These are phyloP conservation scores for Nannochloris sp. DNA, from an alignment of 139 green algal species.

Conservation along the genomic window DNA sequence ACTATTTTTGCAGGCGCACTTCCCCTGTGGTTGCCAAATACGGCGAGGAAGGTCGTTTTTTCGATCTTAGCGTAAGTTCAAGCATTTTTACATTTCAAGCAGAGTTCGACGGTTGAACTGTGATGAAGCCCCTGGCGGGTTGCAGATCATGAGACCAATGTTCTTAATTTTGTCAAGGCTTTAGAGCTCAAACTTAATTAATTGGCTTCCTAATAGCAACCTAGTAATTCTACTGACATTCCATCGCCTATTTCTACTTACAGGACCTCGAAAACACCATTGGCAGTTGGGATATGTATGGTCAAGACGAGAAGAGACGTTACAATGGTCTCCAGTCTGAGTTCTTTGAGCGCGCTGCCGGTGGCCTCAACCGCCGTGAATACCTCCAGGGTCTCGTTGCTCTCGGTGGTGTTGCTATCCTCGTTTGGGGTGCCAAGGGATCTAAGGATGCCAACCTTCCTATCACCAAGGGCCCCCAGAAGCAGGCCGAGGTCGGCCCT, in stretches of 20 bases:
- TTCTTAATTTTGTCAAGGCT: no score
- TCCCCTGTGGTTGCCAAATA: slow-evolving; percentile 68
- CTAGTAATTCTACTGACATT: not conserved
- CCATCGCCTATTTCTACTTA: not conserved
- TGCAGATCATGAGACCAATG: no score
- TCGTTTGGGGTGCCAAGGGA: slow-evolving; percentile 64
- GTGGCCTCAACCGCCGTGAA: slow-evolving; percentile 73
- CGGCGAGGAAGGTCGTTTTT: slow-evolving; percentile 75
- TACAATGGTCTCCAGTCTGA: slow-evolving; percentile 73
- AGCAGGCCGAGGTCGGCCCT: slow-evolving; percentile 24
- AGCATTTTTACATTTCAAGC: no score
- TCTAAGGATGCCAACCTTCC: slow-evolving; percentile 73
- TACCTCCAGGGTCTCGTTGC: slow-evolving; percentile 76
- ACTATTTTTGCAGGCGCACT: slow-evolving; percentile 31
- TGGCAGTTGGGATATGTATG: slow-evolving; percentile 90
- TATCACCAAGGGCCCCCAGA: slow-evolving; percentile 81
- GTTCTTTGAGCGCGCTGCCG: slow-evolving; percentile 89
- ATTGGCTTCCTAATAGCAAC: not conserved
- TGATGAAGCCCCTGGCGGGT: no score
- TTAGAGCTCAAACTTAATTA: no score
- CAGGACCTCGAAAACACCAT: slow-evolving; percentile 91
- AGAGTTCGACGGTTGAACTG: no score
- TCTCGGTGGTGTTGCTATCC: slow-evolving; percentile 47
- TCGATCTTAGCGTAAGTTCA: slow-evolving; percentile 76
- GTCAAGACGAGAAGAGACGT: slow-evolving; percentile 74